Evolutionary conservation across 2,329 filamentous ascomycete genomes (phyloP), one percentile per base, ranked within the genome.

Genomic region (Microcyclospora pomicola): DNA sequence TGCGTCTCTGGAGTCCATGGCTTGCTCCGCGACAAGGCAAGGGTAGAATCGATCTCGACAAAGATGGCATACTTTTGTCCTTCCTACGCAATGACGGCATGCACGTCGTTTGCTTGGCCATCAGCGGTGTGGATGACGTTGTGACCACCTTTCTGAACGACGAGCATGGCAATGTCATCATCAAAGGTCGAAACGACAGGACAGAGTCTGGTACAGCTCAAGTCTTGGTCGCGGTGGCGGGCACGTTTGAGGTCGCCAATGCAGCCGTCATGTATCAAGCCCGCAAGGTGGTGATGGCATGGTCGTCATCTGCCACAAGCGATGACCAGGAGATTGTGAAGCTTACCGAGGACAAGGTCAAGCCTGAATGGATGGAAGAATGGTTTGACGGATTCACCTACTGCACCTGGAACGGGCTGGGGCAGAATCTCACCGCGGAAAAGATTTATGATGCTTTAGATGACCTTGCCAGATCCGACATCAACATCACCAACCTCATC

Each of bases 341-440:
- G 1, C 49, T 72, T 6, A 59, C 60, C 12, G 61, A 66, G 10
- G 53, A 66, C 16, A 68, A 68, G 5, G 60, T 78, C 27, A 67
- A 69, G 30, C 50, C 56, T 6, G 60, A 76, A 54, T 94, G 85
- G 85, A 64, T 83, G 35, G 77, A 91, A 45, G 76, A 82, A 42
- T 95, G 87, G 49, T 87, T 87, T 54, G 91, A 96, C 57, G 85
- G 86, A 0, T 65, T 98, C 29, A 83, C 86, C 0, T 98, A 91
- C 55, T 98, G 91, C 57, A 98, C 91, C 1, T 98, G 91, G 91
- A 98, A 96, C 54, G 82, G 78, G 0, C 67, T 98, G 0, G 91
- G 91, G 0, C 84, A 92, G 50, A 66, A 78, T 33, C 67, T 98
- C 27, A 91, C 79, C 0, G 82, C 88, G 42, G 68, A 83, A 14